phyloP scores from a whole-genome alignment of 768 basidiomycete genomes.

The Dioszegia crocea region DNA sequence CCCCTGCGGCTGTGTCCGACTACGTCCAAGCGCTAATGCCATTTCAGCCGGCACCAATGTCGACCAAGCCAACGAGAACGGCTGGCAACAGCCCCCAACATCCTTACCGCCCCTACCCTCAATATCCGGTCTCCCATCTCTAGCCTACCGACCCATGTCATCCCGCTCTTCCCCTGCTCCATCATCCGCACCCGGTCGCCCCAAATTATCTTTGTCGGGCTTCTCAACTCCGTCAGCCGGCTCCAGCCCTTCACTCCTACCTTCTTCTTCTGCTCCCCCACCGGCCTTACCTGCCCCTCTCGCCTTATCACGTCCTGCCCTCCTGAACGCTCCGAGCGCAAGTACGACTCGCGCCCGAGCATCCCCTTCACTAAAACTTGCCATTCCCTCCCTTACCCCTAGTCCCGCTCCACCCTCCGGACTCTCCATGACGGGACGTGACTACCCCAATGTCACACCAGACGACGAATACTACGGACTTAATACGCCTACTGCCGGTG shows the following conservation, averaged over 20 bases:
- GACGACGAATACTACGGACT: slow-evolving; percentile 13
- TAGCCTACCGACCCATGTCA: slow-evolving; percentile 18
- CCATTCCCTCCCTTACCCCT: slow-evolving; percentile 20
- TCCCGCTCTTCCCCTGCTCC: slow-evolving; percentile 14
- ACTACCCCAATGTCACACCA: slow-evolving; percentile 12
- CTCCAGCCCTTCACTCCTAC: not conserved
- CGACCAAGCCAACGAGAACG: slow-evolving; percentile 39
- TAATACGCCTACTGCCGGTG: slow-evolving; percentile 22
- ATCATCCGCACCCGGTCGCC: slow-evolving; percentile 18
- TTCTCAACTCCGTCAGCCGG: slow-evolving; percentile 22
- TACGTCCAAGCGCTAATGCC: not conserved
- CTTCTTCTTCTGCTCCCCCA: not conserved
- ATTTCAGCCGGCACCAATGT: slow-evolving; percentile 40
- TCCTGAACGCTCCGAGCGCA: slow-evolving; percentile 26
- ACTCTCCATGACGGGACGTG: slow-evolving; percentile 14
- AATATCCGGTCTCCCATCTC: not conserved
- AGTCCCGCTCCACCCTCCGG: slow-evolving; percentile 6
- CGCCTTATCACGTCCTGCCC: slow-evolving; percentile 14
- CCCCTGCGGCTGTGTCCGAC: too few species aligned
- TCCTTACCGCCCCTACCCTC: not conserved
- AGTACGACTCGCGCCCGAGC: not conserved
- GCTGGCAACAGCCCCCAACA: slow-evolving; percentile 33
- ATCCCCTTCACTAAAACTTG: slow-evolving; percentile 19
- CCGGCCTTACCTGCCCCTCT: not conserved
- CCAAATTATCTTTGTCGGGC: slow-evolving; percentile 40